Conservation (phyloP, 306 rosid species). For the Vigna nakashimae region DNA sequence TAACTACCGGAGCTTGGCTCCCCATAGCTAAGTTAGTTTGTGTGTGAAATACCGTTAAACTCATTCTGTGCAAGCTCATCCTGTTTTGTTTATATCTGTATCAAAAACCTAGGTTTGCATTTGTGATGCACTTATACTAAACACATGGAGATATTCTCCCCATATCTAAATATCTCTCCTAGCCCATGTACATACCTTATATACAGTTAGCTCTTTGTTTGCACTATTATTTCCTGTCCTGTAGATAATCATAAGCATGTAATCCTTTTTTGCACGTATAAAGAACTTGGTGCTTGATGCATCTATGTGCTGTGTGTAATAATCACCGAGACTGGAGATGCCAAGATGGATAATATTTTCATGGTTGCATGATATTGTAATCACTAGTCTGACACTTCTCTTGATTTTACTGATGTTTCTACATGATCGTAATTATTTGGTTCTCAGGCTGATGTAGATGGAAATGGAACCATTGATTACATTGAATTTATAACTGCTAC, state of each 20-base stretch:
- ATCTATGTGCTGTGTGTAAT: neutral
- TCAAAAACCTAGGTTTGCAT: neutral
- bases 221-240: slow-evolving; percentile 26
- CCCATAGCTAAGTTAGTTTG: neutral
- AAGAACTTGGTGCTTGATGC: neutral
- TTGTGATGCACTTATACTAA: slow-evolving; percentile 18
- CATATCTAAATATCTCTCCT: neutral
- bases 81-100: neutral
- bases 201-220: neutral
- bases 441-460: slow-evolving; percentile 95
- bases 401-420: slow-evolving; percentile 23
- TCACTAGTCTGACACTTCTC: slow-evolving; percentile 31
- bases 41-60: neutral
- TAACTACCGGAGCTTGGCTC: slow-evolving; percentile 15
- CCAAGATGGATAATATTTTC: neutral
- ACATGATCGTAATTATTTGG: slow-evolving; percentile 29
- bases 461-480: slow-evolving; percentile 92
- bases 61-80: slow-evolving; percentile 5
- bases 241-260: neutral
- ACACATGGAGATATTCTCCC: slow-evolving; percentile 1
- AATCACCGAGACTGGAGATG: slow-evolving; percentile 4
- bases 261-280: neutral
- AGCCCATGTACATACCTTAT: neutral
- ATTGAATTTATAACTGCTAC: slow-evolving; percentile 95
- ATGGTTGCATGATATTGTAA: slow-evolving; percentile 7